Evolutionary conservation across 1,284 basidiomycete species (phyloP).

Genomic region (Xanthoconium separans): DNA sequence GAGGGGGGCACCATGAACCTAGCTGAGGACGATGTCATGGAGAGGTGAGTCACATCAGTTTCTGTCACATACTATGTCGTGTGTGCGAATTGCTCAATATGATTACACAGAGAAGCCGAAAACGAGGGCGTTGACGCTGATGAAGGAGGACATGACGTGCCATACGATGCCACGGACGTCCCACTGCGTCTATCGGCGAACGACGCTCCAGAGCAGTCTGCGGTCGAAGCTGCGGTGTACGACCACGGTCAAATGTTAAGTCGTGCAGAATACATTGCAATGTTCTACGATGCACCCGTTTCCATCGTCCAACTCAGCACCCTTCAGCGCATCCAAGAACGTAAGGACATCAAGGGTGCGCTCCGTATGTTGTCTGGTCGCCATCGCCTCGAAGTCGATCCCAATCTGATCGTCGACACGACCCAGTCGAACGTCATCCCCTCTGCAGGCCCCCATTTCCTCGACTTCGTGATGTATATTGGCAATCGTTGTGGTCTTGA

Average conservation of each 20-base stretch:
- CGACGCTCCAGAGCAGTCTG: neutral
- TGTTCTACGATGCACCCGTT: neutral
- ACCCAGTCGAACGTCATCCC: neutral
- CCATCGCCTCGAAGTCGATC: neutral
- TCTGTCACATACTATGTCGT: no score
- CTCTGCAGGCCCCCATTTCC: neutral
- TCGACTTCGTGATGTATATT: conserved; percentile 3
- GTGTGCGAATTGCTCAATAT: no score
- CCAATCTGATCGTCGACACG: neutral
- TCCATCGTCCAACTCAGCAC: accelerated
- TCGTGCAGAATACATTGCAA: neutral
- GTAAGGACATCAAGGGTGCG: neutral
- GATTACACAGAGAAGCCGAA: no score
- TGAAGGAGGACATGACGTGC: neutral
- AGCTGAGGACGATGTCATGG: no score
- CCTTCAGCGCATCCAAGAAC: neutral
- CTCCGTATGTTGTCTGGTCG: neutral
- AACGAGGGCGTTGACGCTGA: neutral
- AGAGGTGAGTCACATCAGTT: no score
- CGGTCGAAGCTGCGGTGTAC: neutral
- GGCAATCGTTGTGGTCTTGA: neutral
- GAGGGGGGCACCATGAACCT: no score
- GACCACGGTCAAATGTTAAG: no score
- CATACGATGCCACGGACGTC: neutral
- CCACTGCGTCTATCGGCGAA: neutral